phyloP scores from a whole-genome alignment of 129 eudicot species.

The Chrysanthemum makinoi region DNA sequence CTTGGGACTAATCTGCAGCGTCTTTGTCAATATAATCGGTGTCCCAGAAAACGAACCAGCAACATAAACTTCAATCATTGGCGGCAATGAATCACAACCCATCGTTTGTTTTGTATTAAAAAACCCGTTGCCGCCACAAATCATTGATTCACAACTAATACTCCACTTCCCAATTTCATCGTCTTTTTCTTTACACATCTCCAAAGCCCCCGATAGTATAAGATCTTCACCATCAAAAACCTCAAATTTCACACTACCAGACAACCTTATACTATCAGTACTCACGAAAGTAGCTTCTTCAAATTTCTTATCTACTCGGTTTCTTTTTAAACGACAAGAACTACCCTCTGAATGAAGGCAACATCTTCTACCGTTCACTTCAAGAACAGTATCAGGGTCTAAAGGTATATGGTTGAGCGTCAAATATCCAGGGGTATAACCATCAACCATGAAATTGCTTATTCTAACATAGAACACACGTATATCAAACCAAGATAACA shows the following conservation, averaged over 20 bases:
- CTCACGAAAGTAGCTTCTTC: constrained; percentile 88
- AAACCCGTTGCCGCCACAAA: constrained; percentile 45
- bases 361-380: constrained; percentile 75
- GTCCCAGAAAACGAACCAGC: constrained; percentile 67
- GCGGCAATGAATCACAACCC: constrained; percentile 51
- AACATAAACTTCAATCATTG: constrained; percentile 73
- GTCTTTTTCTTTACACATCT: constrained; percentile 40
- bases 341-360: constrained; percentile 59
- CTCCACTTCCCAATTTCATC: constrained; percentile 44
- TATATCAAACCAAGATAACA: constrained; percentile 66
- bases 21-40: constrained; percentile 72
- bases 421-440: constrained; percentile 57
- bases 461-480: constrained; percentile 78
- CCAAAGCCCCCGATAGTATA: constrained; percentile 60
- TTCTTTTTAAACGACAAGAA: constrained; percentile 54
- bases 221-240: constrained; percentile 57
- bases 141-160: constrained; percentile 57
- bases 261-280: constrained; percentile 66
- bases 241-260: constrained; percentile 74
- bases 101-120: constrained; percentile 49
- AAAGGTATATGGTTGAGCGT: constrained; percentile 68
- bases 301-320: constrained; percentile 67
- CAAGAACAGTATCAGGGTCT: constrained; percentile 71
- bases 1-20: constrained; percentile 52
- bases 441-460: constrained; percentile 65